A percentile compares a stretch with the other conserved stretches of the same genome.
Conservation (phyloP, 2,329 filamentous ascomycete genomes). For the Aspergillus sp. region DNA sequence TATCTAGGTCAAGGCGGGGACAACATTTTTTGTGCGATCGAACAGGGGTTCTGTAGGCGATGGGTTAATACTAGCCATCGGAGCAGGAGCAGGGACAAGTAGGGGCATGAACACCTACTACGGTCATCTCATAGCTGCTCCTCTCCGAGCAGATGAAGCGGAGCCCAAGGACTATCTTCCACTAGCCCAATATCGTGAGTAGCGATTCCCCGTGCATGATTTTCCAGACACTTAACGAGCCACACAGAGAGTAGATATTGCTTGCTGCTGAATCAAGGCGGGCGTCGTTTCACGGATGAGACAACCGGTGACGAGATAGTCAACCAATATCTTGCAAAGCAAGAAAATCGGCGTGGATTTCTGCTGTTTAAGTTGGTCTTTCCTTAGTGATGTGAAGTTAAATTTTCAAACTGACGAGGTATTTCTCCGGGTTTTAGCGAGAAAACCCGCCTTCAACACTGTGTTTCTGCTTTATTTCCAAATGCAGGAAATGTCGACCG, state of each 20-base stretch:
- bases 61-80: slow-evolving; percentile 16
- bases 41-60: slow-evolving; percentile 20
- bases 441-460: slow-evolving; percentile 16
- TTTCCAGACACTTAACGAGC: background rate
- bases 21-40: slow-evolving; percentile 22
- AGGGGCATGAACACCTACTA: slow-evolving; percentile 23
- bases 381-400: no score
- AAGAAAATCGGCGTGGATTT: slow-evolving; percentile 20
- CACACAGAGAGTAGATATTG: slow-evolving; percentile 19
- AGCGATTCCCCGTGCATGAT: no score
- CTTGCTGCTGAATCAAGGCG: slow-evolving; percentile 16
- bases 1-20: slow-evolving; percentile 18
- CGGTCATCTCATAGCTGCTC: slow-evolving; percentile 20
- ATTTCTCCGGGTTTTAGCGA: slow-evolving; percentile 8
- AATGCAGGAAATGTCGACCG: slow-evolving; percentile 22
- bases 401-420: no score
- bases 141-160: slow-evolving; percentile 15
- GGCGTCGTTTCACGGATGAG: slow-evolving; percentile 18
- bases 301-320: slow-evolving; percentile 21
- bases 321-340: slow-evolving; percentile 22
- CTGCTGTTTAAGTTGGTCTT: slow-evolving; percentile 16
- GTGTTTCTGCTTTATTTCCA: slow-evolving; percentile 15
- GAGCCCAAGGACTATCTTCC: slow-evolving; percentile 18
- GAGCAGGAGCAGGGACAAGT: slow-evolving; percentile 19
- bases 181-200: slow-evolving; percentile 21